Evolutionary conservation across 768 basidiomycete species (phyloP), one percentile per base, ranked within the genome.

Genomic region (Chalciporus chontae): DNA sequence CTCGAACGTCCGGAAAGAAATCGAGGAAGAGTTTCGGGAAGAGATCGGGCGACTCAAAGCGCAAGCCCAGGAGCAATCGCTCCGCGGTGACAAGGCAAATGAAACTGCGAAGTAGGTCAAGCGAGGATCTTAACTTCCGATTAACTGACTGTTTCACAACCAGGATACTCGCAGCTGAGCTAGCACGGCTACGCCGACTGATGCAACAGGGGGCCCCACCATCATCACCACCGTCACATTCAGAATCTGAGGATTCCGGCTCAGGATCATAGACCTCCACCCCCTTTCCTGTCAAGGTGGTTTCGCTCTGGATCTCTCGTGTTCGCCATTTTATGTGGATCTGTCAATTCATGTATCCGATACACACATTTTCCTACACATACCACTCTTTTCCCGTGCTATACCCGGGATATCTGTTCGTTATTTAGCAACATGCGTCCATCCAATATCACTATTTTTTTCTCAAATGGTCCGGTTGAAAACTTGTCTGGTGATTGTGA

Each of bases 141-240:
- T 15, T 8, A 0, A 15, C 36, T 10, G 0, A 15, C 32, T 42
- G 11, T 1, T 15, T 24, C 13, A 17, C 18, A 5, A 47, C 23
- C 58, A 87, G 87, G 59, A 69, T 71, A 27, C 65, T 90, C 26
- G 71, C 84, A 5, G 71, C 73, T 24, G 88, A 90, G 63, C 72
- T 90, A 40, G 77, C 80, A 43, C 75, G 86, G 50, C 69, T 91
- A 61, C 76, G 85, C 61, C 76, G 88, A 56, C 74, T 91, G 36
- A 90, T 91, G 81, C 85, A 79, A 60, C 69, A 70, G 36, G 75
- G 78, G 57, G 71, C 74, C 1, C 70, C 68, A 48, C 58, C 63
- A 54, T 57, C 69, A 41, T 57, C 50, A 26, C 34, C 34, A n/a
- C 46, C 61, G 31, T 48, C 53, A 19, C 41, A 46, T 34, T 50